Percentiles rank a stretch among this genome's conserved stretches.
Conservation (phyloP, 106 monocot genomes). For the Dactylorhiza incarnata region DNA sequence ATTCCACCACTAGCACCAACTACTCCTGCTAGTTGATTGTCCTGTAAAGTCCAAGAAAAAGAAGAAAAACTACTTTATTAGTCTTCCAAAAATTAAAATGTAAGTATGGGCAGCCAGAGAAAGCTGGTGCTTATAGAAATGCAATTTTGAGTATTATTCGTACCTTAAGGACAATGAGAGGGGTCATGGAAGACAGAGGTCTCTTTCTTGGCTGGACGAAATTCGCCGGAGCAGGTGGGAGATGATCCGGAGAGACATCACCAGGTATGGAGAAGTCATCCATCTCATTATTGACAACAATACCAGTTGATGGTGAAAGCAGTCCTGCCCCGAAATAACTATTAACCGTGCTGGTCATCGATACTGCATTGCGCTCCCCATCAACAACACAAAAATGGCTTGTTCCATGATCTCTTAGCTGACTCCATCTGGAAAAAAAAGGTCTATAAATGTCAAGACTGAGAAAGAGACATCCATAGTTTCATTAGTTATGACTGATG, state of each 20-base stretch:
- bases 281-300: slow-evolving; percentile 95
- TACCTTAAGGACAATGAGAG: slow-evolving; percentile 82
- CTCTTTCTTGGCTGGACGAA: slow-evolving; percentile 81
- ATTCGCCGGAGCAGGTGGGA: slow-evolving; percentile 82
- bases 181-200: slow-evolving; percentile 95
- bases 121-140: neutral
- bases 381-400: slow-evolving; percentile 88
- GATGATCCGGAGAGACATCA: slow-evolving; percentile 39
- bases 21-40: slow-evolving; percentile 75
- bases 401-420: slow-evolving; percentile 73
- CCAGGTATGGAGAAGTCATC: slow-evolving; percentile 76
- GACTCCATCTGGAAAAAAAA: slow-evolving; percentile 57
- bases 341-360: slow-evolving; percentile 85
- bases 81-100: neutral
- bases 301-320: slow-evolving; percentile 80
- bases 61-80: neutral
- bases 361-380: slow-evolving; percentile 76
- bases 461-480: too few species aligned
- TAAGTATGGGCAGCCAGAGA: neutral
- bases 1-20: slow-evolving; percentile 76
- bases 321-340: slow-evolving; percentile 56
- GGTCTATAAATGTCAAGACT: too few species aligned
- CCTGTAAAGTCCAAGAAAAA: slow-evolving; percentile 41
- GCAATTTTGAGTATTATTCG: neutral
- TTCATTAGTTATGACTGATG: too few species aligned